Evolutionary conservation across 305 asterid genomes (phyloP).

Genomic region (Solanum aculeatissimum): DNA sequence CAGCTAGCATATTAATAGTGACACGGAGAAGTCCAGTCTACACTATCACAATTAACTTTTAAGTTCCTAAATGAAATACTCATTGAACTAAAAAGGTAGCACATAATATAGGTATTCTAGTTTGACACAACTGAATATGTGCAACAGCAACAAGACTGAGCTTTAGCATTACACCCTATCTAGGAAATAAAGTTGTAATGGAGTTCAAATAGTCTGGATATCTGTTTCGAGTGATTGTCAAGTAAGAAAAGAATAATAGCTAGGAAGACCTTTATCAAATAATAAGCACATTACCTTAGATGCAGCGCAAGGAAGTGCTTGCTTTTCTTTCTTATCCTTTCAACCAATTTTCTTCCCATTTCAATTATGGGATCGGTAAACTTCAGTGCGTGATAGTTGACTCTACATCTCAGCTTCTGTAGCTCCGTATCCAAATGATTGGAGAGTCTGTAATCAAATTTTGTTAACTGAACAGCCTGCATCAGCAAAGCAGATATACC

Average conservation of each 20-base stretch:
- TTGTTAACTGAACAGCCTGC: conserved; percentile 57
- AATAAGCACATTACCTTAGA: conserved; percentile 31
- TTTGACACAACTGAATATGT: not conserved
- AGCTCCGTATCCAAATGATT: conserved; percentile 34
- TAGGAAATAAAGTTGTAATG: not conserved
- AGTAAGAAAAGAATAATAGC: not conserved
- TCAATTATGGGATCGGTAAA: conserved; percentile 44
- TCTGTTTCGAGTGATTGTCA: not conserved
- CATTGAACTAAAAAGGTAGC: not conserved
- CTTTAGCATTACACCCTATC: not conserved
- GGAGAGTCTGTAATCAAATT: conserved; percentile 67
- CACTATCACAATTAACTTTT: not conserved
- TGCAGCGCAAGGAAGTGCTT: conserved; percentile 50
- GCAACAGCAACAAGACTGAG: not conserved
- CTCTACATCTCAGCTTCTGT: conserved; percentile 74
- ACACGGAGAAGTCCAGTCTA: not conserved
- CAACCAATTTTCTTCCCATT: conserved; percentile 46
- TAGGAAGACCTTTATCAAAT: not conserved
- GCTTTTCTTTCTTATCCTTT: conserved; percentile 50
- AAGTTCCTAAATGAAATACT: not conserved
- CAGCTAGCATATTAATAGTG: not conserved
- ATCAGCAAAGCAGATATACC: conserved; percentile 12
- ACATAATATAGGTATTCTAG: not conserved
- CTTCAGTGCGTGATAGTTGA: conserved; percentile 52
- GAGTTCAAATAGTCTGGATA: not conserved